Evolutionary conservation across 2,329 filamentous ascomycete species (phyloP).

Genomic region (Phoma herbarum): DNA sequence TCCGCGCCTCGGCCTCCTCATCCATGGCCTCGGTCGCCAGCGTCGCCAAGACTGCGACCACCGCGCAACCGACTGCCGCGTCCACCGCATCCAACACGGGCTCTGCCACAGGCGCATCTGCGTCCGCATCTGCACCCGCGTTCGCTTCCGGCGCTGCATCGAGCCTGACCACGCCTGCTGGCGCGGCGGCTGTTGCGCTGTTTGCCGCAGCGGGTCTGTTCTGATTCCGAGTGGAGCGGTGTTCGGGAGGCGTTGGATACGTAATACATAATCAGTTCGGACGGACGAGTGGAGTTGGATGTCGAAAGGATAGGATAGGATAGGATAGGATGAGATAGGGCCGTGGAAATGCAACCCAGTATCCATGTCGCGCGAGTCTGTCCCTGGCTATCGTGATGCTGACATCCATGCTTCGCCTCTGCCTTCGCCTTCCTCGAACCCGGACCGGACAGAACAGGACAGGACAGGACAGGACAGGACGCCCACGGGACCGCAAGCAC

Average conservation of each 20-base stretch:
- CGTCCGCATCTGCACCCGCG: slow-evolving; percentile 19
- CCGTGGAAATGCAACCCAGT: no score
- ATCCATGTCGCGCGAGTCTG: no score
- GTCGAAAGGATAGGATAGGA: no score
- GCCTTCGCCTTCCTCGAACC: no score
- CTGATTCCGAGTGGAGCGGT: no score
- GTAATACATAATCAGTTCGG: slow-evolving; percentile 19
- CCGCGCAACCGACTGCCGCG: slow-evolving; percentile 15
- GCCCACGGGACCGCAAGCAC: no score
- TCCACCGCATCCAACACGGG: slow-evolving; percentile 16
- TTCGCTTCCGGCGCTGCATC: slow-evolving; percentile 32
- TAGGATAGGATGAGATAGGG: no score
- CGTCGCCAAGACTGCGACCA: slow-evolving; percentile 32
- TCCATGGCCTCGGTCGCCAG: slow-evolving; percentile 29
- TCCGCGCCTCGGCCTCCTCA: slow-evolving; percentile 32
- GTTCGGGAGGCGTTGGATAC: neutral
- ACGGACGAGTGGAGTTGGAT: no score
- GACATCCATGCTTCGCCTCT: no score
- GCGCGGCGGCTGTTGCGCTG: slow-evolving; percentile 40
- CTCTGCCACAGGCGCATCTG: slow-evolving; percentile 19
- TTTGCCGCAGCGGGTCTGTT: slow-evolving; percentile 31
- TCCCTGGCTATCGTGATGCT: no score
- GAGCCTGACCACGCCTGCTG: slow-evolving; percentile 19
- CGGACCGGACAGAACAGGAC: no score
- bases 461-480: no score